Evolutionary conservation across 139 green algal species (phyloP).

Genomic region (Picochlorum sp.): DNA sequence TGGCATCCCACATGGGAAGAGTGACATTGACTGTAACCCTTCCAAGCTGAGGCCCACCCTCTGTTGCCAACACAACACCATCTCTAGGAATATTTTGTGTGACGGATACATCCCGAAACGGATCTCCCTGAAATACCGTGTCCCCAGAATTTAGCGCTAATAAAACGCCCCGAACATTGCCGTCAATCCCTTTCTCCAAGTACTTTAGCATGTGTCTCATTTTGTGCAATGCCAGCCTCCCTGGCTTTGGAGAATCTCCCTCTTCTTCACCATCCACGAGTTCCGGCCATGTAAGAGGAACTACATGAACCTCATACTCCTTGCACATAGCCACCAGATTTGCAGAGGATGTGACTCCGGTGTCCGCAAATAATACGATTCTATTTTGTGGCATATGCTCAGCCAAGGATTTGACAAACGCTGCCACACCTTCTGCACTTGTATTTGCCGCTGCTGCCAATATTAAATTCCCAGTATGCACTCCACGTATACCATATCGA

Average conservation of each 20-base stretch:
- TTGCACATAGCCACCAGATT: neutral
- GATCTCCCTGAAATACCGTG: constrained; percentile 1
- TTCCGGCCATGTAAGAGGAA: neutral
- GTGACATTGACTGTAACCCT: neutral
- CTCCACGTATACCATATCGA: too few relatives aligned
- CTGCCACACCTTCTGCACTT: neutral
- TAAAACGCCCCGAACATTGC: neutral
- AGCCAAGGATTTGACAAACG: constrained; percentile 6
- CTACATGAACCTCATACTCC: neutral
- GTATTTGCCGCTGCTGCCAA: neutral
- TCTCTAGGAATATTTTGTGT: neutral
- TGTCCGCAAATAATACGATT: neutral
- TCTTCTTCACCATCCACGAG: neutral
- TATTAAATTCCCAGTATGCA: too few relatives aligned
- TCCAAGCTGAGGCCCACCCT: constrained; percentile 5
- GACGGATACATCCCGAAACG: neutral
- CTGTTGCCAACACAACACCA: neutral
- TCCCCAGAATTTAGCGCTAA: neutral
- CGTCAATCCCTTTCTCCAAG: neutral
- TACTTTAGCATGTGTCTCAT: neutral
- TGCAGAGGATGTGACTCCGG: neutral
- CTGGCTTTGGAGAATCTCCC: neutral
- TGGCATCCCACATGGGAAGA: neutral
- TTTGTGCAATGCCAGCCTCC: neutral
- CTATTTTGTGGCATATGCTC: neutral